Percentiles rank a stretch among this genome's conserved stretches.
Conservation (phyloP, 2,329 filamentous ascomycete species). For the Coniella lustricola region DNA sequence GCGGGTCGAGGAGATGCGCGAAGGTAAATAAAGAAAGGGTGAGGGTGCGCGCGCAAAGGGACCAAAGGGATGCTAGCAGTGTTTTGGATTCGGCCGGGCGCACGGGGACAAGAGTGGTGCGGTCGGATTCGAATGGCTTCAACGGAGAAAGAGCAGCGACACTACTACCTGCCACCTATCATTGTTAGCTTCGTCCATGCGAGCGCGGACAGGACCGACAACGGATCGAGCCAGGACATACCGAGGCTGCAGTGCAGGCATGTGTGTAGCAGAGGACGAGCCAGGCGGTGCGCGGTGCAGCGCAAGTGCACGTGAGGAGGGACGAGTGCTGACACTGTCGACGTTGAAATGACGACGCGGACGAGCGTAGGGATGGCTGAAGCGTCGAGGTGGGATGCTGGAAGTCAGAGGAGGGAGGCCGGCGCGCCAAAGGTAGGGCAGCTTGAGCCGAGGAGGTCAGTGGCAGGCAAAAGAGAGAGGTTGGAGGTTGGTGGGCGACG, state of each 20-base stretch:
- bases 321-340: too few relatives aligned
- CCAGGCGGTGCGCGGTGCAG: neutral
- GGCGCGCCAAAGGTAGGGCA: neutral
- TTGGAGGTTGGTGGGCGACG: neutral
- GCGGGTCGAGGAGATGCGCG: neutral
- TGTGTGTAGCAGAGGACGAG: neutral
- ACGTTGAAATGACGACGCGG: too few relatives aligned
- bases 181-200: slow-evolving; percentile 1
- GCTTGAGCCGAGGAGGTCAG: neutral
- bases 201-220: neutral
- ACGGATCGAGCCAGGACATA: too few relatives aligned
- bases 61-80: too few relatives aligned
- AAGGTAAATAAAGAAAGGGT: slow-evolving; percentile 11
- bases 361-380: neutral
- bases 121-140: neutral
- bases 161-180: neutral
- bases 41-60: slow-evolving; percentile 14
- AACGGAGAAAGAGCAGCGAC: neutral
- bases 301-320: too few relatives aligned
- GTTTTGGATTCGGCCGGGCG: neutral
- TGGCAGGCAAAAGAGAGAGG: neutral
- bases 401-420: neutral
- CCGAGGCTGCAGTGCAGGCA: neutral
- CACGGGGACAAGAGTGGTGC: neutral
- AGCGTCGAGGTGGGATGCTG: neutral